Percentiles rank a stretch among this genome's conserved stretches.
phyloP scores from a whole-genome alignment of 495 filamentous ascomycete species.

The Lasiosphaeria hispida region DNA sequence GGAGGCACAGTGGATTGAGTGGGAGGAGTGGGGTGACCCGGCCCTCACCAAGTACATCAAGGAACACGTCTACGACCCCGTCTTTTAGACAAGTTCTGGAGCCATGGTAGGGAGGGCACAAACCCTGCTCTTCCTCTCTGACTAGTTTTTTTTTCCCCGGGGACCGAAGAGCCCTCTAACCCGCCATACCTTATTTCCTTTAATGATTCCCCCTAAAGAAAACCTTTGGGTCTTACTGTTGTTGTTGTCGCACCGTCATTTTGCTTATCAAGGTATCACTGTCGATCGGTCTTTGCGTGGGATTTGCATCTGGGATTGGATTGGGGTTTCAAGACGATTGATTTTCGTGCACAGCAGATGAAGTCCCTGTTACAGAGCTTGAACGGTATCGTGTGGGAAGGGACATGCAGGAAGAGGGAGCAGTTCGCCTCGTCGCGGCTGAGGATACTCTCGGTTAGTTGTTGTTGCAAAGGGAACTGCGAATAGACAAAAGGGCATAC shows the following conservation, averaged over 20 bases:
- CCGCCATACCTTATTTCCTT: not conserved
- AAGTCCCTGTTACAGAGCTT: too few relatives aligned
- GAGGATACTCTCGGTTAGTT: too few relatives aligned
- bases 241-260: not conserved
- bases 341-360: too few relatives aligned
- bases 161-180: too few relatives aligned
- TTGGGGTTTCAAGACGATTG: too few relatives aligned
- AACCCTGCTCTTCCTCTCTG: not conserved
- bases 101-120: too few relatives aligned
- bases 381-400: not conserved
- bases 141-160: not conserved
- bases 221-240: not conserved
- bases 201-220: conserved; percentile 14
- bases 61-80: conserved; percentile 76
- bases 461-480: not conserved
- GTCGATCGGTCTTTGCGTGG: not conserved
- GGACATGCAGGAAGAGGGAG: not conserved
- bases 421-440: not conserved
- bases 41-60: conserved; percentile 78
- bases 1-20: conserved; percentile 76
- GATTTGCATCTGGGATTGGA: not conserved
- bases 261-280: not conserved
- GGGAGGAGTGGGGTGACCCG: conserved; percentile 75
- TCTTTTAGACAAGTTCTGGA: conserved; percentile 14
- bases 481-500: conserved; percentile 1